Evolutionary conservation across 2,329 filamentous ascomycete species (phyloP).

Genomic region (Cadophora luteo-olivacea): DNA sequence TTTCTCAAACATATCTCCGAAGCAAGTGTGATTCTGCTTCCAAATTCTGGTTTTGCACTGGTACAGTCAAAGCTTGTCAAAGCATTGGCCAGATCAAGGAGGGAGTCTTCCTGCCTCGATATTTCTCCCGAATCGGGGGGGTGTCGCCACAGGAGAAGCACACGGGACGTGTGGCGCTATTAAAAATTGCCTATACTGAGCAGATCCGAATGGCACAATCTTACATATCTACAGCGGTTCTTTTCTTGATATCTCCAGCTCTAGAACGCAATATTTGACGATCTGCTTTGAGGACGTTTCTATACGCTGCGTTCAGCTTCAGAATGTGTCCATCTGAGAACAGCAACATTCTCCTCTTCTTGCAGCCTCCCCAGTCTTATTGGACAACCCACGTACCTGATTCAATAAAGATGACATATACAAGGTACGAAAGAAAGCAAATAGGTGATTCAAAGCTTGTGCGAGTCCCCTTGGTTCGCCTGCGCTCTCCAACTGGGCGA

Average conservation of each 20-base stretch:
- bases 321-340: neutral
- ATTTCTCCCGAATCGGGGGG: neutral
- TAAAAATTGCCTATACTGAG: neutral
- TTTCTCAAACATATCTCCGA: too few relatives aligned
- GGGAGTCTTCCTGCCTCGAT: neutral
- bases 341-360: neutral
- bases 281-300: neutral
- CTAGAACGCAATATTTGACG: neutral
- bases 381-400: neutral
- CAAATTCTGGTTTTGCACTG: too few relatives aligned
- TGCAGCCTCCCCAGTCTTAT: neutral
- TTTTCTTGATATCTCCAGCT: neutral
- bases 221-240: neutral
- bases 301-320: neutral
- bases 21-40: too few relatives aligned
- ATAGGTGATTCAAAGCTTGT: neutral
- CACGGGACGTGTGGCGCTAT: neutral
- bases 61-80: too few relatives aligned
- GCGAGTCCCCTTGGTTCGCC: neutral
- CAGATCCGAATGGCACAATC: neutral
- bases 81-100: neutral
- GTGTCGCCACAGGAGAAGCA: neutral
- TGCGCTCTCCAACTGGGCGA: neutral
- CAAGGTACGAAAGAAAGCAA: neutral
- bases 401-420: neutral